A percentile compares a stretch with the other conserved stretches of the same genome.
Evolutionary conservation across 2,329 filamentous ascomycete genomes (phyloP).

Genomic region (Thielaviopsis euricoi): DNA sequence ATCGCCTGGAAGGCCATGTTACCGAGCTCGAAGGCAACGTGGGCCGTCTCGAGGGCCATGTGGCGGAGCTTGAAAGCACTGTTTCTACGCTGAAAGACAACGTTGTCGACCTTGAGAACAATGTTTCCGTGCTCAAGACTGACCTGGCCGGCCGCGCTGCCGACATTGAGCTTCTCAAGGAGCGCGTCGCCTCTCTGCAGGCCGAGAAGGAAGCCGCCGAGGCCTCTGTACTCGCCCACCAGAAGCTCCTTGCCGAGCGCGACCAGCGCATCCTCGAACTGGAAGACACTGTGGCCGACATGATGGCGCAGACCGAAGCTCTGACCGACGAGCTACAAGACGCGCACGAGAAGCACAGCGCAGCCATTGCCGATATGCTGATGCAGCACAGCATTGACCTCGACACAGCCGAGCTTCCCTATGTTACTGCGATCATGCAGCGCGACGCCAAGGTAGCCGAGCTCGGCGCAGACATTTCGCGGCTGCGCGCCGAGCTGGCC

Average conservation of each 20-base stretch:
- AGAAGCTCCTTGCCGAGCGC: conserved; percentile 21
- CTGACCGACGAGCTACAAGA: conserved; percentile 25
- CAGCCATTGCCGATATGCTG: conserved; percentile 16
- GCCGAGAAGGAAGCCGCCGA: conserved; percentile 16
- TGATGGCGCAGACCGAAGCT: conserved; percentile 22
- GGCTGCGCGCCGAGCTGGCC: conserved; percentile 3
- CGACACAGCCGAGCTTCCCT: neutral
- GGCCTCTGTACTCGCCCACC: conserved; percentile 20
- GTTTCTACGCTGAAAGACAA: neutral
- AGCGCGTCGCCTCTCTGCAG: neutral
- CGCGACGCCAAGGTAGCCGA: conserved; percentile 3
- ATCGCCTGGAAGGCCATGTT: conserved; percentile 36
- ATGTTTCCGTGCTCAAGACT: neutral
- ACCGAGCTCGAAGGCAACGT: conserved; percentile 36
- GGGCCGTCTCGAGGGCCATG: conserved; percentile 27
- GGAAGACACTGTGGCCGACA: conserved; percentile 26
- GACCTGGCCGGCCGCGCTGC: neutral
- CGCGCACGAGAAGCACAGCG: conserved; percentile 20
- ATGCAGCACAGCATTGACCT: neutral
- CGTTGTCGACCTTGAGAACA: neutral
- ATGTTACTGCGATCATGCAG: conserved; percentile 1
- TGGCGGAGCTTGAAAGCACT: neutral
- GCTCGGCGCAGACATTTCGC: conserved; percentile 4
- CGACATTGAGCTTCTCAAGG: neutral
- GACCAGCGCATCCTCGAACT: conserved; percentile 24